phyloP scores from a whole-genome alignment of 345 rosid genomes.

The Eucalyptus pauciflora region DNA sequence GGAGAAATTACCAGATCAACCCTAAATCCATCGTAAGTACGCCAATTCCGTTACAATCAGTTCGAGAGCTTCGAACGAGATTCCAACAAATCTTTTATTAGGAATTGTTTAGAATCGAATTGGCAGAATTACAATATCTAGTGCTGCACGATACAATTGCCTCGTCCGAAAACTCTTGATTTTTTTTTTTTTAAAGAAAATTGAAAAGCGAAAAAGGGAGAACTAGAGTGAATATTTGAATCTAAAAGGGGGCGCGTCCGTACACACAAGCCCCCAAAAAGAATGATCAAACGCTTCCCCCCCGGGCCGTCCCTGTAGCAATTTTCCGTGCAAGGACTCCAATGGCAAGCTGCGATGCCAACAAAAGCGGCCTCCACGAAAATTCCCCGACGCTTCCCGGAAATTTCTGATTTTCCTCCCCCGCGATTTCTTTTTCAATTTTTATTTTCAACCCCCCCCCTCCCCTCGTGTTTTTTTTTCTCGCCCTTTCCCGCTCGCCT shows the following conservation, averaged over 20 bases:
- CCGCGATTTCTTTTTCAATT: neutral
- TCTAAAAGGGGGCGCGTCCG: neutral
- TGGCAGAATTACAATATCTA: rapidly evolving
- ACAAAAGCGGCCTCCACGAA: neutral
- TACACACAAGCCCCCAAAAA: neutral
- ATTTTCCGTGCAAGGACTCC: neutral
- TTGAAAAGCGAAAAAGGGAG: too few relatives aligned
- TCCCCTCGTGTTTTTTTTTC: neutral
- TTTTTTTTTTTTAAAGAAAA: too few relatives aligned
- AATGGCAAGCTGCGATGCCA: neutral
- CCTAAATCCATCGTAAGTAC: rapidly evolving
- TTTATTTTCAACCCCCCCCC: neutral
- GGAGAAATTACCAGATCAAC: neutral
- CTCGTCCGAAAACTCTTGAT: too few relatives aligned
- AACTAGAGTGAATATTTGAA: neutral
- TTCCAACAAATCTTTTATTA: neutral
- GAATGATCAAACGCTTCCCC: neutral
- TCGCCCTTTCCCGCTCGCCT: neutral
- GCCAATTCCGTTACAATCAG: neutral
- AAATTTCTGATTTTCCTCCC: slow-evolving; percentile 6
- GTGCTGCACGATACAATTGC: too few relatives aligned
- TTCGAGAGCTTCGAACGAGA: neutral
- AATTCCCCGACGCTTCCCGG: slow-evolving; percentile 19
- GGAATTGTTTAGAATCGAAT: rapidly evolving
- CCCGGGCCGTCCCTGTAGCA: neutral